Base-by-base conservation (phyloP, 441 rosid genomes). In the Gossypium schwendimanii region DNA sequence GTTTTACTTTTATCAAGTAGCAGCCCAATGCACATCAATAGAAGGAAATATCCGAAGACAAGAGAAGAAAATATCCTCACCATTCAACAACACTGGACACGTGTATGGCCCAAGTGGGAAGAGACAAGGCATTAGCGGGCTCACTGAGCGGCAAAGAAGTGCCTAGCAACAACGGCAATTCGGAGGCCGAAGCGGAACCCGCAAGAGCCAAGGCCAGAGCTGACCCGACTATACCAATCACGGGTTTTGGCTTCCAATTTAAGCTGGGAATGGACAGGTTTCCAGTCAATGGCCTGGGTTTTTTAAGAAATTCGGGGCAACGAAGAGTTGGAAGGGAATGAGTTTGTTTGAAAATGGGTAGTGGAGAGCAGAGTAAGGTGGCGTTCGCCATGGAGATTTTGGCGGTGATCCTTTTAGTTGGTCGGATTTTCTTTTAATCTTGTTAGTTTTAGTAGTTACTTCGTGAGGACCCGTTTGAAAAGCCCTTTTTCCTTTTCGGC, bases 41-140 rank as follows among this genome's bases (percentile, higher is more conserved):
- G 33, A 6, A 63, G 24, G 14, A 41, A 67, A 41, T 10, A n/a
- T 20, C 36, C 11, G 15, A 64, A 64, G 53, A 0, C 15, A 21
- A 44, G 41, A 33, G 53, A 12, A 57, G 53, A 3, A 64, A 41
- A 47, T n/a, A 18, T 66, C 47, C 74, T 77, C 71, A 91, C 97
- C 97, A 92, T 81, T 94, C 98, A 71, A 77, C 89, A 47, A 92
- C 97, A 79, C 98, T 89, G 69, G 97, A 94, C 31, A 89, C 91
- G 64, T 92, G 97, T 21, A 90, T 75, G 1, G 89, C 90, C 97
- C 98, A 94, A 24, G 97, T 92, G 55, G 97, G 98, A 78, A 89
- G 79, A 72, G 94, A 94, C 52, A 92, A 77, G 10, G 98, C 97
- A 67, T 90, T 89, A 78, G 91, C 81, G 3, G 97, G 97, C 74